Evolutionary conservation across 2,329 filamentous ascomycete genomes (phyloP), one percentile per base, ranked within the genome.

Genomic region (Chalaropsis ovoidea): DNA sequence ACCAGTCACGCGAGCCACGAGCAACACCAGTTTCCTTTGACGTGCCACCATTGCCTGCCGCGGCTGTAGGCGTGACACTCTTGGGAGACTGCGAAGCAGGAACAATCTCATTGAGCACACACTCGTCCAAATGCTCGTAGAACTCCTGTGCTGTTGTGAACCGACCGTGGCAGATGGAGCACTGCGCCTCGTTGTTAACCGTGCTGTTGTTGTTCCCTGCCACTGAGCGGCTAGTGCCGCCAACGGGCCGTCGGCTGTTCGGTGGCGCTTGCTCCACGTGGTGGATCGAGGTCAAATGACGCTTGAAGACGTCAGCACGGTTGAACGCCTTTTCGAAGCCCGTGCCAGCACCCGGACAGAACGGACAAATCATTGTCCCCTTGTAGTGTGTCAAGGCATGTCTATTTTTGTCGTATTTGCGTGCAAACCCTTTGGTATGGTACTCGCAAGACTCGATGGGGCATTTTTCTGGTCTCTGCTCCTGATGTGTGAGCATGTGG

Each of bases 371-470:
- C 91, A 97, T 96, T 15, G 90, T 96, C 8, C 93, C 93, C 75
- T 96, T 95, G 80, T 97, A 99, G 73, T 97, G 94, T 2, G 93
- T 97, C 69, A 97, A 77, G 1, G 93, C 95, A 74, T 99, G 94
- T 13, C 94, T 81, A 75, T 97, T 97, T 80, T 96, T 96, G 78
- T 97, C 94, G 74, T 97, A 99, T 75, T 97, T 97, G 68, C 93
- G 83, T 2, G 93, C 93, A 72, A 97, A 97, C 0, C 93, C 93
- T 75, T 96, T 97, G 70, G 83, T 82, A 75, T 96, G 89, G 74
- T 96, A 97, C 72, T 96, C 91, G 78, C 93, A 97, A 1, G 87
- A 92, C 65, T 87, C 81, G 67, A 97, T 96, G 0, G 93, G 93
- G 74, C 94, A 99, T 75, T 97, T 97, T 73, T 97, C 93, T 0